These are phyloP conservation scores for Erythrophleum fordii DNA, from an alignment of 306 rosid genomes.

Conservation along the genomic window DNA sequence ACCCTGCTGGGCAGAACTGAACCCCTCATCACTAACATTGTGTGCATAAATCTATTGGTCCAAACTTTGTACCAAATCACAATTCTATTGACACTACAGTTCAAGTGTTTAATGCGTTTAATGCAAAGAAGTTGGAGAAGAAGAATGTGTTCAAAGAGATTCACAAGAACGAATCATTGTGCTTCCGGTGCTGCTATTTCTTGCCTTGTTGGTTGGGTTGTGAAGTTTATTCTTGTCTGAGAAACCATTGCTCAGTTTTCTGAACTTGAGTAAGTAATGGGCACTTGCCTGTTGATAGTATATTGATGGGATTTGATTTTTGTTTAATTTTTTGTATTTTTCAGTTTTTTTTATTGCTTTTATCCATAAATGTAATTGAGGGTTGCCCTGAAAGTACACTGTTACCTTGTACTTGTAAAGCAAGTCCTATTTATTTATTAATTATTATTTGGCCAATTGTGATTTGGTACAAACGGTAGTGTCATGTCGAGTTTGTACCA, in stretches of 20 bases:
- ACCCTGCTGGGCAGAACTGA: neutral
- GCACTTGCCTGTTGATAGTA: neutral
- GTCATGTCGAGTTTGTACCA: too few relatives aligned
- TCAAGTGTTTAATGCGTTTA: conserved; percentile 35
- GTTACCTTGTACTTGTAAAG: too few relatives aligned
- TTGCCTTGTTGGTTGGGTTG: conserved; percentile 34
- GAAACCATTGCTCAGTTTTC: conserved; percentile 8
- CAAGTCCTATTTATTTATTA: too few relatives aligned
- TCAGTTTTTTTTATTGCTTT: too few relatives aligned
- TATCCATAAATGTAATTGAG: too few relatives aligned
- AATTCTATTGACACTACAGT: conserved; percentile 19
- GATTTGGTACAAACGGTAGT: too few relatives aligned
- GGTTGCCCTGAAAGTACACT: too few relatives aligned
- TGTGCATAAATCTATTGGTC: conserved; percentile 35
- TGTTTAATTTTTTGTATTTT: too few relatives aligned
- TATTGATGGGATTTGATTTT: neutral
- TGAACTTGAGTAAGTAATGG: neutral
- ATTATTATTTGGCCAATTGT: too few relatives aligned
- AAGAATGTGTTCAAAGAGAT: conserved; percentile 36
- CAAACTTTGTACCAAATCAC: conserved; percentile 28
- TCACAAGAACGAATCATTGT: conserved; percentile 30
- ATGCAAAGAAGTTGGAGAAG: conserved; percentile 42
- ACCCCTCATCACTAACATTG: conserved; percentile 29
- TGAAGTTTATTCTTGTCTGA: too few relatives aligned
- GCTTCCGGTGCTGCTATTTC: conserved; percentile 23